Base-by-base conservation (phyloP, 1,284 basidiomycete species). In the Puccinia hordei region DNA sequence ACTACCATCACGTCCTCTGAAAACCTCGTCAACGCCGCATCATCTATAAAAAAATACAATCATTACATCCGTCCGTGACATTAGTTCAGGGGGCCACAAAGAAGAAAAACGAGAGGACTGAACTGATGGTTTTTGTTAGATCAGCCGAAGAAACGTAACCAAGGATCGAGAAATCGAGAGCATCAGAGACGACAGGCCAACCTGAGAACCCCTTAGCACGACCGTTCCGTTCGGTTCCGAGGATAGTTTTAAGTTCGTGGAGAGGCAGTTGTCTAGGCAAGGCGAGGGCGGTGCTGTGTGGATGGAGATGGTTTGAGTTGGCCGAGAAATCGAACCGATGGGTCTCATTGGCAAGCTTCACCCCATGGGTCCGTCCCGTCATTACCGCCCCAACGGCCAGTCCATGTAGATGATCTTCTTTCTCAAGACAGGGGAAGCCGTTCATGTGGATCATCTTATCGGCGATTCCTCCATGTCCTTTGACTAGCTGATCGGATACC, bases 381-480 rank as follows among this genome's bases (percentile, higher is more conserved):
- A 84, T 85, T 83, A 46, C 84, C 77, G 38, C 81, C 81, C 85
- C 83, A 84, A 92, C 96, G 68, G 93, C 90, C 65, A 95, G 91
- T 83, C 96, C 91, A 84, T 93, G 96, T 0, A 92, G 90, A 84
- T 94, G 92, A 84, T 97, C 93, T 84, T 96, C 93, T 85, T 95
- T 95, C 75, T 87, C 87, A 80, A 99, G 87, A 88, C 96, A 95
- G 0, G 97, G 97, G 86, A 92, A 99, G 13, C 95, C 96, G 85
- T 97, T 98, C 87, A 99, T 96, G 30, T 91, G 90, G 84, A 99
- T 99, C 89, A 93, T 94, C 85, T 98, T 94, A 83, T 99, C 97
- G 4, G 96, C 94, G 82, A 99, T 98, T 1, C 97, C 97, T 73
- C 90, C 93, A 15, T 91, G 92, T 27, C 94, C 94, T 51, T 71